Conservation (phyloP, 2,329 filamentous ascomycete species). For the Colletotrichum tropicale region DNA sequence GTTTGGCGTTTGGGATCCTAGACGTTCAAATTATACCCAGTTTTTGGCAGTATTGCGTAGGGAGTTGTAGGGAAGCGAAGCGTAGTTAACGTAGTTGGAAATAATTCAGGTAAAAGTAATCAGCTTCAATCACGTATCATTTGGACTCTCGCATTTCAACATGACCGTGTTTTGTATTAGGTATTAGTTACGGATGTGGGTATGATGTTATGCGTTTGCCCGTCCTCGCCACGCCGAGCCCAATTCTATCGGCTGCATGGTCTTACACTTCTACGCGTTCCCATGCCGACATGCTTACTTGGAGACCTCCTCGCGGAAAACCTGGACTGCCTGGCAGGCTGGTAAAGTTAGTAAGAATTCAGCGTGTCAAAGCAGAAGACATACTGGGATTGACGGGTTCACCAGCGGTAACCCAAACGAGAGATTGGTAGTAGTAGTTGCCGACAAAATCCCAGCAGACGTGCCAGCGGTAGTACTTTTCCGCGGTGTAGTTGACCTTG, state of each 20-base stretch:
- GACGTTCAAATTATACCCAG: conserved; percentile 11
- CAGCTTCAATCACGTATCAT: not conserved
- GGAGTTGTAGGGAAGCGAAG: not conserved
- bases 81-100: not conserved
- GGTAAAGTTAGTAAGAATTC: not conserved
- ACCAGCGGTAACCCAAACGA: conserved; percentile 16
- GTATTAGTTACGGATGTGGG: not conserved
- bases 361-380: not conserved
- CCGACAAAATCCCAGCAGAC: conserved; percentile 16
- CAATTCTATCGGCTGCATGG: not conserved
- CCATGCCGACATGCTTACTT: not conserved
- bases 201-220: not conserved
- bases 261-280: not conserved
- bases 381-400: conserved; percentile 6
- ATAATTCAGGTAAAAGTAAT: not conserved
- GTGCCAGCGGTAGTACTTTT: conserved; percentile 15
- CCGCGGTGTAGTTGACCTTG: not conserved
- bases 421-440: conserved; percentile 18
- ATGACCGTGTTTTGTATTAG: not conserved
- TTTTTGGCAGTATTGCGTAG: not conserved
- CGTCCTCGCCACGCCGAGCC: not conserved
- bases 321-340: not conserved
- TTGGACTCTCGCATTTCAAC: not conserved
- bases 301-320: not conserved
- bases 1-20: not conserved